These are phyloP conservation scores for Salix udensis DNA, from an alignment of 345 rosid genomes.

Conservation along the genomic window DNA sequence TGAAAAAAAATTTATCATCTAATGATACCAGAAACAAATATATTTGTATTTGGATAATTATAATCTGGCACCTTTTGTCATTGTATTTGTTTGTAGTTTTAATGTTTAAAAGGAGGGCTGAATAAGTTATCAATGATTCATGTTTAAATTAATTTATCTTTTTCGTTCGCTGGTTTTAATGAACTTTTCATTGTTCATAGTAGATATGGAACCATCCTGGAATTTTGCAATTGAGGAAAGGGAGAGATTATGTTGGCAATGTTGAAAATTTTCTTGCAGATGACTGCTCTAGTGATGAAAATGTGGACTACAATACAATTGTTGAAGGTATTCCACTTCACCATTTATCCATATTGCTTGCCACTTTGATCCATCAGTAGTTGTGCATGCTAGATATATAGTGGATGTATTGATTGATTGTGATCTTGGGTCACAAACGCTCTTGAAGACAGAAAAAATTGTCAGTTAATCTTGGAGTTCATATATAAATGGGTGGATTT, in stretches of 20 bases:
- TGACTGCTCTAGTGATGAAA: constrained; percentile 95
- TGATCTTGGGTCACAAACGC: not conserved
- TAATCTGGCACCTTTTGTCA: not conserved
- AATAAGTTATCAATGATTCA: not conserved
- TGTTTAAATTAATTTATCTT: not conserved
- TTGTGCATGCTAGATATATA: not conserved
- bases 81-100: not conserved
- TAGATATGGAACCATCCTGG: constrained; percentile 99
- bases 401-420: not conserved
- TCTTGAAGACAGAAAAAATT: not conserved
- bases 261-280: constrained; percentile 68
- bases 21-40: not conserved
- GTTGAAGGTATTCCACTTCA: constrained; percentile 57
- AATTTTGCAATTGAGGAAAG: constrained; percentile 83
- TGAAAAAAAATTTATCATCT: not conserved
- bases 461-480: too few species aligned
- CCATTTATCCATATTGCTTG: constrained; percentile 5
- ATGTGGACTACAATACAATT: constrained; percentile 61
- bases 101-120: not conserved
- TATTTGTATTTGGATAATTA: not conserved
- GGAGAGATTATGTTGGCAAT: constrained; percentile 49
- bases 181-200: constrained; percentile 20
- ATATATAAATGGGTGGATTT: too few species aligned
- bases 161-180: constrained; percentile 7
- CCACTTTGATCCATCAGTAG: too few species aligned